These are phyloP conservation scores for Saturnispora hagleri DNA, from an alignment of 805 yeast genomes.

Conservation along the genomic window DNA sequence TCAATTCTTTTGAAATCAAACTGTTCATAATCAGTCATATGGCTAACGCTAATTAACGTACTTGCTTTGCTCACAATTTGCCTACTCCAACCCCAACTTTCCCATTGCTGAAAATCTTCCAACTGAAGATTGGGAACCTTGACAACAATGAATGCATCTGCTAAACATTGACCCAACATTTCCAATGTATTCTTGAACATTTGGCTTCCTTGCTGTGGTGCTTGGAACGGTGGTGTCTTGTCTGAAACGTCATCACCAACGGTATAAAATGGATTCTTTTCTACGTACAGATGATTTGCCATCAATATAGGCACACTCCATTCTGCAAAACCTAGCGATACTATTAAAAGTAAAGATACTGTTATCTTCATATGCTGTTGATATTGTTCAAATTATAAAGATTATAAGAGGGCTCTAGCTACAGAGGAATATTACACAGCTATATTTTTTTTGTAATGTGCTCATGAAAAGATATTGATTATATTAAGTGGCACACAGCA, in stretches of 20 bases:
- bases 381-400: background rate
- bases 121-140: slow-evolving; percentile 44
- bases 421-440: background rate
- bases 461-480: background rate
- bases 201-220: background rate
- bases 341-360: background rate
- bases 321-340: background rate
- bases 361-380: background rate
- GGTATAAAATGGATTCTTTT: slow-evolving; percentile 6
- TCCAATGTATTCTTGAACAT: slow-evolving; percentile 1
- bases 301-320: slow-evolving; percentile 5
- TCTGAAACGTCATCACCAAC: slow-evolving; percentile 1
- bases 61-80: slow-evolving; percentile 48
- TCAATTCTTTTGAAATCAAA: slow-evolving; percentile 2
- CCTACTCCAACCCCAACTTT: slow-evolving; percentile 39
- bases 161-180: slow-evolving; percentile 32
- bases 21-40: slow-evolving; percentile 29
- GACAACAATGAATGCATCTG: slow-evolving; percentile 50
- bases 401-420: background rate
- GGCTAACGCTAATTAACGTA: slow-evolving; percentile 50
- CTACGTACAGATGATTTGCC: slow-evolving; percentile 2
- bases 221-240: slow-evolving; percentile 4
- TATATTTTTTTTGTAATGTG: background rate
- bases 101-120: slow-evolving; percentile 36
- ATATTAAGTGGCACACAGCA: too few species aligned